Evolutionary conservation across 2,329 filamentous ascomycete genomes (phyloP).

Genomic region (Fusarium nisikadoi): DNA sequence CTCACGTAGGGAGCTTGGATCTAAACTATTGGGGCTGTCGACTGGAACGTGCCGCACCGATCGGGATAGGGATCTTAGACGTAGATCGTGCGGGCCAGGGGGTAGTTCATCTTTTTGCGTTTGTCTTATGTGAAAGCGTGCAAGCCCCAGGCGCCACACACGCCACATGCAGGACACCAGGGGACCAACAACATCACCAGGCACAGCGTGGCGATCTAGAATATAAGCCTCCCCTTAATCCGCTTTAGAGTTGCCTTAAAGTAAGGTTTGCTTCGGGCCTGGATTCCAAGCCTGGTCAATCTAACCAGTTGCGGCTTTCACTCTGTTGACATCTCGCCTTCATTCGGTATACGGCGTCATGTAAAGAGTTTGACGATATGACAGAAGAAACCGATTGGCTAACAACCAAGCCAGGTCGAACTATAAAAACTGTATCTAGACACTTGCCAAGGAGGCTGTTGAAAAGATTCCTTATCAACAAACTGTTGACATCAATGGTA

Average conservation of each 20-base stretch:
- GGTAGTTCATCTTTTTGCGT: constrained; percentile 10
- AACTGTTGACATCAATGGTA: background rate
- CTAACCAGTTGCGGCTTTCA: constrained; percentile 26
- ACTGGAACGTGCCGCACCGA: constrained; percentile 37
- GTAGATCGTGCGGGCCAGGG: constrained; percentile 3
- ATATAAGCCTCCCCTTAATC: constrained; percentile 4
- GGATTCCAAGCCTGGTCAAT: constrained; percentile 23
- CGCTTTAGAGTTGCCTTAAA: constrained; percentile 17
- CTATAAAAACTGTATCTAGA: constrained; percentile 12
- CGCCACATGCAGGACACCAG: constrained; percentile 7
- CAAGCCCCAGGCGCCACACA: constrained; percentile 22
- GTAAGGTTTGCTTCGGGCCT: constrained; percentile 17
- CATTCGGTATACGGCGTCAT: constrained; percentile 6
- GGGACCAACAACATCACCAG: background rate
- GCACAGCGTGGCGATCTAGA: constrained; percentile 13
- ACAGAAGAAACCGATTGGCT: constrained; percentile 9
- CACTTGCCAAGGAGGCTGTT: constrained; percentile 5
- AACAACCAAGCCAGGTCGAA: background rate
- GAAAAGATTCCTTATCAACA: constrained; percentile 10
- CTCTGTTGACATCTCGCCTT: background rate
- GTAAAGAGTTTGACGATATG: background rate
- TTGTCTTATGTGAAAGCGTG: constrained; percentile 29
- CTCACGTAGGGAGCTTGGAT: background rate
- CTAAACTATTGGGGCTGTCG: constrained; percentile 10
- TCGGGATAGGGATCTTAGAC: constrained; percentile 17